These are phyloP conservation scores for Sphaceloma murrayae DNA, from an alignment of 2,329 filamentous ascomycete genomes.

Conservation along the genomic window DNA sequence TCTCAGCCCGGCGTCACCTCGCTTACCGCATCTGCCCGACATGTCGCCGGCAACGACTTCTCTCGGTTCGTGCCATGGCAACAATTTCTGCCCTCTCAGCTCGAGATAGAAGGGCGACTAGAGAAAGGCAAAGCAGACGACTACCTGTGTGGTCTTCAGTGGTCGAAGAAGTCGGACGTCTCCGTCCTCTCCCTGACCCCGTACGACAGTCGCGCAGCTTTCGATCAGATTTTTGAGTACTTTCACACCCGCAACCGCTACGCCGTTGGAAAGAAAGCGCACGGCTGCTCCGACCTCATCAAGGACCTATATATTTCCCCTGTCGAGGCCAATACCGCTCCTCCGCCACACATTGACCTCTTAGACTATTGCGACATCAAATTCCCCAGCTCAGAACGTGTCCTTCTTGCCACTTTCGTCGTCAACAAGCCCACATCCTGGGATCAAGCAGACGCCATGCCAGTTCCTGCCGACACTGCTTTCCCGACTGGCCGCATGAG, in stretches of 20 bases:
- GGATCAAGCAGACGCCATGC: constrained; percentile 24
- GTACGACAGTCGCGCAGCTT: constrained; percentile 53
- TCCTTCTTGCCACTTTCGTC: constrained; percentile 77
- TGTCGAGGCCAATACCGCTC: constrained; percentile 57
- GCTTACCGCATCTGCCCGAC: constrained; percentile 59
- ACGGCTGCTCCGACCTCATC: constrained; percentile 51
- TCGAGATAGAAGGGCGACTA: constrained; percentile 71
- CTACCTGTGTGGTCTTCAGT: constrained; percentile 80
- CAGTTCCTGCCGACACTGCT: constrained; percentile 20
- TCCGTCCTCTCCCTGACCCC: constrained; percentile 64
- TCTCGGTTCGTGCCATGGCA: constrained; percentile 59
- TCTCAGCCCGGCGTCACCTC: constrained; percentile 27
- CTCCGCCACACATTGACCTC: constrained; percentile 81
- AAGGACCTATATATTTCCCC: constrained; percentile 89
- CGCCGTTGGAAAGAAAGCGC: constrained; percentile 69
- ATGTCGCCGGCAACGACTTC: constrained; percentile 76
- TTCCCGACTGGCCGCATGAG: constrained; percentile 21
- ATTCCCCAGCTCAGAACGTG: constrained; percentile 58
- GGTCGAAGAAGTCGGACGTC: constrained; percentile 73
- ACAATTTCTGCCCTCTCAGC: constrained; percentile 59
- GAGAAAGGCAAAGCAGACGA: constrained; percentile 74
- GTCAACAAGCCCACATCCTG: constrained; percentile 41
- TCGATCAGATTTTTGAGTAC: constrained; percentile 75
- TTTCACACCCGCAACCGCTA: constrained; percentile 75
- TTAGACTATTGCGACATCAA: constrained; percentile 78